Evolutionary conservation across 495 filamentous ascomycete species (phyloP), one percentile per base, ranked within the genome.

Genomic region (Filosporella fistucella): DNA sequence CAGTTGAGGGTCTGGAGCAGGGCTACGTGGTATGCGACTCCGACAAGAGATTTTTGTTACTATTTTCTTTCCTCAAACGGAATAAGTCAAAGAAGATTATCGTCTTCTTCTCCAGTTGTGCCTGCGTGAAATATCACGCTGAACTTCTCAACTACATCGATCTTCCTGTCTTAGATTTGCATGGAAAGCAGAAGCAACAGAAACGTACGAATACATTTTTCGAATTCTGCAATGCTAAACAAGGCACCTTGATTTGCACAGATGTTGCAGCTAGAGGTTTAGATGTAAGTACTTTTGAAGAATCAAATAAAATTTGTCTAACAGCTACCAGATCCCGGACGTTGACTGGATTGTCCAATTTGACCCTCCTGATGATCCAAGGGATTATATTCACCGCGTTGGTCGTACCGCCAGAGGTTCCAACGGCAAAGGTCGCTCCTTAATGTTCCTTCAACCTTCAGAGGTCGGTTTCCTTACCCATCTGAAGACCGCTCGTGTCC

Each of bases 161-260:
- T 64, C 76, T 97, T 7, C 91, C 88, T 16, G 91, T 94, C n/a
- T 76, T 91, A 29, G 84, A 85, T 50, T 67, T 85, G 13, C 89
- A 95, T 64, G 91, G 91, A 42, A 95, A 96, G 66, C 88, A 95
- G 68, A 97, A 97, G 68, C 93, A 97, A 66, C 87, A 95, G 63
- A 95, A 94, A 64, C 85, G 93, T 4, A 98, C 93, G 38, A 94
- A 93, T 60, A 95, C 89, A 0, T 98, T 98, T 68, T 98, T 97
- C 67, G 91, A 96, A 57, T 98, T 97, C 72, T 90, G 86, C 68
- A 98, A 98, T 63, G 91, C 93, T 6, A 84, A 77, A 45, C 82
- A 87, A 42, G 93, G 93, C 9, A 95, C 86, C 3, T 67, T 98
- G 32, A 90, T 98, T 54, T 96, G 90, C 67, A 98, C 94, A 0